A percentile compares a stretch with the other conserved stretches of the same genome.
phyloP scores from a whole-genome alignment of 345 rosid genomes.

The Melaleuca quinquenervia region DNA sequence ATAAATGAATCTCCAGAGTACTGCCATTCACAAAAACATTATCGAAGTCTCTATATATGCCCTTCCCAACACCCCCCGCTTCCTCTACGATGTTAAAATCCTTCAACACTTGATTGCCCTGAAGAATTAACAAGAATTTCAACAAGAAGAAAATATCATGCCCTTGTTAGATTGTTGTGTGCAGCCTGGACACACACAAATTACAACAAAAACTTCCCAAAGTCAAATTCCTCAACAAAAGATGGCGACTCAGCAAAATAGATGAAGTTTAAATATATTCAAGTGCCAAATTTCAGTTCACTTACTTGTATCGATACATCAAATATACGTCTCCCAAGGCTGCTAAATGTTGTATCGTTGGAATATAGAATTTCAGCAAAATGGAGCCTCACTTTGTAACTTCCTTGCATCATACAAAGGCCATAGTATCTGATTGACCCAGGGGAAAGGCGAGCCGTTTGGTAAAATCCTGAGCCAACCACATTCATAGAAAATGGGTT shows the following conservation, averaged over 20 bases:
- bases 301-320: slow-evolving; percentile 71
- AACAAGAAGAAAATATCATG: not conserved
- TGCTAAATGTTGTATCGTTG: slow-evolving; percentile 29
- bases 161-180: not conserved
- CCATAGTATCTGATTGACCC: slow-evolving; percentile 75
- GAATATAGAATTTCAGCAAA: slow-evolving; percentile 85
- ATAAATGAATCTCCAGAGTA: slow-evolving; percentile 71
- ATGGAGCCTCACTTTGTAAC: slow-evolving; percentile 60
- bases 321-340: slow-evolving; percentile 63
- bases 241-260: not conserved
- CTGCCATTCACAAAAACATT: slow-evolving; percentile 34
- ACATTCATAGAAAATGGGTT: slow-evolving; percentile 22
- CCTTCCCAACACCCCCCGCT: slow-evolving; percentile 70
- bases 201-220: not conserved
- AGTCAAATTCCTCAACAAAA: not conserved
- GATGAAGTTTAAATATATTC: not conserved
- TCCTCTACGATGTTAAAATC: slow-evolving; percentile 55
- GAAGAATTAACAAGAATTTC: not conserved
- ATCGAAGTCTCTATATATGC: slow-evolving; percentile 11
- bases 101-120: slow-evolving; percentile 47
- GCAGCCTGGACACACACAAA: not conserved
- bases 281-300: not conserved
- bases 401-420: slow-evolving; percentile 46
- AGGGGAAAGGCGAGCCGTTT: slow-evolving; percentile 63
- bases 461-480: slow-evolving; percentile 23